Base-by-base conservation (phyloP, 805 yeast genomes). In the Tetrapisispora fleetii region DNA sequence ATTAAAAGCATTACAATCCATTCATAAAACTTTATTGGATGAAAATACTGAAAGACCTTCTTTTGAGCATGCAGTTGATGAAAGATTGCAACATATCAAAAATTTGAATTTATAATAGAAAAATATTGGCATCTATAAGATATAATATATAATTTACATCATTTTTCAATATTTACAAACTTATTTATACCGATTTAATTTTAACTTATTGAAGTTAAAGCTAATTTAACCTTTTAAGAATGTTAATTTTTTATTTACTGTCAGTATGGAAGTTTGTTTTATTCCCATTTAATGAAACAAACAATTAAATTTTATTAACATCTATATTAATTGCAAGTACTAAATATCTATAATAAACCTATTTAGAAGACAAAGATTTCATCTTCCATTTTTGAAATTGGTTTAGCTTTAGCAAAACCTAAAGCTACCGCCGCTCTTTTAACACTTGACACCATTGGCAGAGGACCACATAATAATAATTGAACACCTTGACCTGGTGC, bases 401-500 rank as follows among this genome's bases (percentile, higher is more conserved):
- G 93, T 68, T 80, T 84, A 45, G 96, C 88, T 75, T 88, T 88
- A 45, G 76, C 76, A 68, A 68, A 90, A 16, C 96, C 96, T 57
- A 89, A 74, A 40, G 70, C 70, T 24, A 76, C 76, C 39, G 91
- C 86, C 48, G 82, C 84, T 71, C 80, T 86, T 74, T 88, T 90
- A 65, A 86, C 76, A 51, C 90, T 83, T 51, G 85, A 76, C 42
- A 83, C 80, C 96, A 90, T 85, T 53, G 91, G 89, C 52, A 95
- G 95, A 43, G 97, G 97, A 41, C 96, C 98, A 70, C 97, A 90
- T 49, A 90, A 68, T 62, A 91, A 78, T 57, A 91, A 73, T 72
- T 84, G 85, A 5, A 53, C 54, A 17, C 54, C 56, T 11, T 52
- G 57, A 38, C 79, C 60, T 28, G 87, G 72, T 48, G 73, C 71